phyloP scores from a whole-genome alignment of 208 protist species.

The Leishmania amazonensis region DNA sequence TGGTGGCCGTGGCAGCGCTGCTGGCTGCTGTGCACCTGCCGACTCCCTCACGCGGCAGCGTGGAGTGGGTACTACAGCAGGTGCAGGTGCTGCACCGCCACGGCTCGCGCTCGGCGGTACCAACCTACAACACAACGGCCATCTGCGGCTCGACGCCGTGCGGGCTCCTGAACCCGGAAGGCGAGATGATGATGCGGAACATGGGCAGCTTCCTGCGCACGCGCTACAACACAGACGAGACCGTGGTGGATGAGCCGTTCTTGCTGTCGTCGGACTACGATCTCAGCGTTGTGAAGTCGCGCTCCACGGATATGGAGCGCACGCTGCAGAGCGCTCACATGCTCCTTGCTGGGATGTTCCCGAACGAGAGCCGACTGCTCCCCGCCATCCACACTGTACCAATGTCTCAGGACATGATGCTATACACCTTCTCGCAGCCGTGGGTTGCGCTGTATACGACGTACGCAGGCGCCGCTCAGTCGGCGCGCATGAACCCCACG shows the following conservation, averaged over 20 bases:
- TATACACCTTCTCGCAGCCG: slow-evolving; percentile 28
- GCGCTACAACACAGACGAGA: slow-evolving; percentile 35
- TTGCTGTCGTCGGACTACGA: slow-evolving; percentile 41
- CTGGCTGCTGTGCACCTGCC: slow-evolving; percentile 13
- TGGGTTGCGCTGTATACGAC: slow-evolving; percentile 18
- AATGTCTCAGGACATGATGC: slow-evolving; percentile 17
- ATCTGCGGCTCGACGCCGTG: slow-evolving; percentile 46
- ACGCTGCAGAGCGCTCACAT: slow-evolving; percentile 51
- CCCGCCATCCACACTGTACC: slow-evolving; percentile 49
- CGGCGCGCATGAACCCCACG: slow-evolving; percentile 15
- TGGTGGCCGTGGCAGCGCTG: slow-evolving; percentile 12
- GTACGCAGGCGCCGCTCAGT: slow-evolving; percentile 12
- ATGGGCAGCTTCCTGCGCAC: slow-evolving; percentile 43
- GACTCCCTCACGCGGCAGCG: slow-evolving; percentile 9
- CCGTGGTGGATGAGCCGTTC: slow-evolving; percentile 24
- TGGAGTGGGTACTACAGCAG: slow-evolving; percentile 23
- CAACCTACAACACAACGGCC: slow-evolving; percentile 22
- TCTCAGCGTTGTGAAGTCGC: slow-evolving; percentile 37
- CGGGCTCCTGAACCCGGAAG: slow-evolving; percentile 41
- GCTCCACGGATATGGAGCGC: slow-evolving; percentile 52
- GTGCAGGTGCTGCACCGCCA: slow-evolving; percentile 59
- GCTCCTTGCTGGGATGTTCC: slow-evolving; percentile 43
- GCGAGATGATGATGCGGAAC: slow-evolving; percentile 40
- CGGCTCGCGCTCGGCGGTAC: slow-evolving; percentile 33
- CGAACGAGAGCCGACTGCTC: slow-evolving; percentile 23